Evolutionary conservation across 2,329 filamentous ascomycete genomes (phyloP).

Genomic region (Penicillium digitatum): DNA sequence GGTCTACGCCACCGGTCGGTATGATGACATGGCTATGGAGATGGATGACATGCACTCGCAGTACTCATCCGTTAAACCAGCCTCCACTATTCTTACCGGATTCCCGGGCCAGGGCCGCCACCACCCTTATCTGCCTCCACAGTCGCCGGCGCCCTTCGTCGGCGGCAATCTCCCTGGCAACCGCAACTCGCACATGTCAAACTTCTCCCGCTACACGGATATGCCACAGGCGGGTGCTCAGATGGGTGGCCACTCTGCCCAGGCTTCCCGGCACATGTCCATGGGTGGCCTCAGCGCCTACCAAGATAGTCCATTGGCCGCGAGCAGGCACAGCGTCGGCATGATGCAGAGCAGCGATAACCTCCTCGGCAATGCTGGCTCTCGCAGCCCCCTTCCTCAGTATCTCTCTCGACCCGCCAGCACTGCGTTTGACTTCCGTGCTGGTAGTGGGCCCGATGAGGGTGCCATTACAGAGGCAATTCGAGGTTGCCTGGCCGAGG

Average conservation of each 20-base stretch:
- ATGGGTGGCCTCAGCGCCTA: slow-evolving; percentile 53
- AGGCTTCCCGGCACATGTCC: slow-evolving; percentile 53
- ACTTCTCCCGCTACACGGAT: slow-evolving; percentile 60
- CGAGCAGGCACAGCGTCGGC: slow-evolving; percentile 43
- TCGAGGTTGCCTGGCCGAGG: slow-evolving; percentile 74
- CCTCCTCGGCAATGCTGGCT: slow-evolving; percentile 37
- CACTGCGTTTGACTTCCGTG: slow-evolving; percentile 57
- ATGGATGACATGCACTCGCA: slow-evolving; percentile 98
- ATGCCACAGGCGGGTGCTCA: slow-evolving; percentile 44
- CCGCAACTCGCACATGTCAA: slow-evolving; percentile 69
- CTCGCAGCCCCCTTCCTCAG: slow-evolving; percentile 50
- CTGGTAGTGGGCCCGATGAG: slow-evolving; percentile 66
- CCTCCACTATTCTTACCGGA: slow-evolving; percentile 80
- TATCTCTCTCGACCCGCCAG: slow-evolving; percentile 50
- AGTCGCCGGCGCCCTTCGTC: slow-evolving; percentile 67
- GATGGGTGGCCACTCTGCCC: slow-evolving; percentile 24
- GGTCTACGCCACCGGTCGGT: slow-evolving; percentile 52
- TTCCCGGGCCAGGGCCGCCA: slow-evolving; percentile 63
- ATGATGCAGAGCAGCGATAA: slow-evolving; percentile 46
- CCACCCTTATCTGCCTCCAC: slow-evolving; percentile 72
- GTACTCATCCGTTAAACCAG: slow-evolving; percentile 85
- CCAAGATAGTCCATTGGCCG: slow-evolving; percentile 34
- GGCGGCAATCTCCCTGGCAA: slow-evolving; percentile 51
- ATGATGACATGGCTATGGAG: slow-evolving; percentile 74
- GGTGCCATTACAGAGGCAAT: slow-evolving; percentile 78